Evolutionary conservation across 192 early-diverging fungal genomes (phyloP).

Genomic region (Rhizophagus prolifer): DNA sequence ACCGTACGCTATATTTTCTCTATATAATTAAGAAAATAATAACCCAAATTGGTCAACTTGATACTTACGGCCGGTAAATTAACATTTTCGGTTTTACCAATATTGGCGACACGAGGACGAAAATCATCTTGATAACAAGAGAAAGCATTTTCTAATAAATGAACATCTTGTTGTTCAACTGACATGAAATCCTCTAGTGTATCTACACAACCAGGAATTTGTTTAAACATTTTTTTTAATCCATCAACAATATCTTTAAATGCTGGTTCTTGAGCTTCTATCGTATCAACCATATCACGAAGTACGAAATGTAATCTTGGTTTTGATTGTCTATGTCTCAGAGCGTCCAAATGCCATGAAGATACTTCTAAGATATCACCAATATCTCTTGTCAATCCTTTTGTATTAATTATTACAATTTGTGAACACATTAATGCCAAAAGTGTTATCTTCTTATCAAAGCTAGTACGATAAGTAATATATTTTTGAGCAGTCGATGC

Average conservation of each 20-base stretch:
- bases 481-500: slow-evolving; percentile 4
- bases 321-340: slow-evolving; percentile 5
- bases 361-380: slow-evolving; percentile 2
- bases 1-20: no score
- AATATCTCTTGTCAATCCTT: slow-evolving; percentile 3
- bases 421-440: slow-evolving; percentile 12
- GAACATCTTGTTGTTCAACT: not conserved
- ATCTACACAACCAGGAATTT: slow-evolving; percentile 5
- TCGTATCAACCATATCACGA: slow-evolving; percentile 3
- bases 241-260: not conserved
- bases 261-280: not conserved
- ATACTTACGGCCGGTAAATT: not conserved
- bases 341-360: slow-evolving; percentile 1
- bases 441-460: slow-evolving; percentile 17
- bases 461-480: not conserved
- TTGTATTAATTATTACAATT: slow-evolving; percentile 16
- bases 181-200: slow-evolving; percentile 5
- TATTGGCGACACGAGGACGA: not conserved
- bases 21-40: no score
- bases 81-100: not conserved
- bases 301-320: slow-evolving; percentile 15
- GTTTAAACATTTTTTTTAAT: slow-evolving; percentile 8
- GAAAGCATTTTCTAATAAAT: slow-evolving; percentile 6
- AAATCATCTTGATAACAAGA: slow-evolving; percentile 1
- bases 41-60: no score